phyloP scores from a whole-genome alignment of 148 eudicot genomes.

The Arbutus unedo region DNA sequence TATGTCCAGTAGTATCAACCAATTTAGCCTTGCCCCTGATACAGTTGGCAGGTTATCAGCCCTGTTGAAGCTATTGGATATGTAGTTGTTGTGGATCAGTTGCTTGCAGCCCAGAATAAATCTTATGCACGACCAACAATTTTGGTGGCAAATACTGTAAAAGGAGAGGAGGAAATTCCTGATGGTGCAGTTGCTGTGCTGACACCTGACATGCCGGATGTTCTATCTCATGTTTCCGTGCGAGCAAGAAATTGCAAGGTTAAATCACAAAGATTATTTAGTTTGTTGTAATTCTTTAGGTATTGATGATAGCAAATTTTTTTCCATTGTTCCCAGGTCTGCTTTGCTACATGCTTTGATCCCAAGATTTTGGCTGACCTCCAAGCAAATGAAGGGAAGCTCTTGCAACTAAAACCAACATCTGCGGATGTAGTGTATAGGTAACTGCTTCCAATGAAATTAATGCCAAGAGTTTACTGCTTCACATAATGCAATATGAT shows the following conservation, averaged over 20 bases:
- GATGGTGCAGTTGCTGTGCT: slow-evolving; percentile 95
- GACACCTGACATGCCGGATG: slow-evolving; percentile 99
- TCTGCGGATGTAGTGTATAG: slow-evolving; percentile 75
- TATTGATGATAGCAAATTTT: background rate
- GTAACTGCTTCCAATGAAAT: slow-evolving; percentile 29
- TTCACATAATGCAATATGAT: background rate
- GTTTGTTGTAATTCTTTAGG: background rate
- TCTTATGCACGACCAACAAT: slow-evolving; percentile 79
- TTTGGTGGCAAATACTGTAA: slow-evolving; percentile 86
- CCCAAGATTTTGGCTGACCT: slow-evolving; percentile 65
- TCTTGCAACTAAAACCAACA: slow-evolving; percentile 70
- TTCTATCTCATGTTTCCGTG: slow-evolving; percentile 96
- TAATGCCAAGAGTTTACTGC: background rate
- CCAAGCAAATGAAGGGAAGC: slow-evolving; percentile 78
- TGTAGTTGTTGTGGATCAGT: slow-evolving; percentile 87
- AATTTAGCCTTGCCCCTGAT: slow-evolving; percentile 19
- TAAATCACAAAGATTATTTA: background rate
- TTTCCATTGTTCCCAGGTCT: slow-evolving; percentile 50
- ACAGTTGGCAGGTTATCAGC: slow-evolving; percentile 99
- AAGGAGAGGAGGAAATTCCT: slow-evolving; percentile 98
- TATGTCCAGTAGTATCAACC: background rate
- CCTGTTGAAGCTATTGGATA: slow-evolving; percentile 92
- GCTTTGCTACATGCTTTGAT: slow-evolving; percentile 97
- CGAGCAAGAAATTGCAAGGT: slow-evolving; percentile 99
- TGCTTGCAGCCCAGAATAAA: slow-evolving; percentile 87